These are phyloP conservation scores for Termitomyces sp. DNA, from an alignment of 768 basidiomycete genomes.

Conservation along the genomic window DNA sequence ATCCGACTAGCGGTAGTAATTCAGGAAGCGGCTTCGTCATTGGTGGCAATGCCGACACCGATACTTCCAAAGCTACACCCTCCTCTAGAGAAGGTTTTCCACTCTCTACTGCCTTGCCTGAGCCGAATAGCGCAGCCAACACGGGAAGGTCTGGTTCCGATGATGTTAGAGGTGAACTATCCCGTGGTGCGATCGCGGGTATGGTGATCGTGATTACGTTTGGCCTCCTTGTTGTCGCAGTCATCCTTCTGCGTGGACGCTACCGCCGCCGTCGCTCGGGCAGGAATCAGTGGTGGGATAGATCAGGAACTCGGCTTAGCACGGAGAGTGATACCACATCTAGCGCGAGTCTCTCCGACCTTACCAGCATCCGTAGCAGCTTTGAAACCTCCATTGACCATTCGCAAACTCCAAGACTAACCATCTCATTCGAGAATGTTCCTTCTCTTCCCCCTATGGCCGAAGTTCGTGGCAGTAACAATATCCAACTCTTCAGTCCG, in stretches of 20 bases:
- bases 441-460: slow-evolving; percentile 52
- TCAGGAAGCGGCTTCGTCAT: background rate
- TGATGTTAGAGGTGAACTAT: slow-evolving; percentile 21
- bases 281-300: slow-evolving; percentile 35
- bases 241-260: slow-evolving; percentile 38
- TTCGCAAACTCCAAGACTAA: slow-evolving; percentile 22
- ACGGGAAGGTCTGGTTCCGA: background rate
- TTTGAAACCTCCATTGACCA: slow-evolving; percentile 62
- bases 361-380: slow-evolving; percentile 45
- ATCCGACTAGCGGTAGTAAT: background rate
- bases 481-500: slow-evolving; percentile 5
- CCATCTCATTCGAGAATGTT: slow-evolving; percentile 19
- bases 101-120: slow-evolving; percentile 10
- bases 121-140: slow-evolving; percentile 7
- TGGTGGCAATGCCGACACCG: background rate
- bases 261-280: slow-evolving; percentile 33
- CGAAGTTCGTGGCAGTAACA: slow-evolving; percentile 37
- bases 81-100: background rate
- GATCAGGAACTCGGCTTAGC: slow-evolving; percentile 18
- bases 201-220: slow-evolving; percentile 34
- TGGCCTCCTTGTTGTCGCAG: slow-evolving; percentile 27
- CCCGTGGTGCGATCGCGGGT: slow-evolving; percentile 45
- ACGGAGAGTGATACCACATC: slow-evolving; percentile 22
- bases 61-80: slow-evolving; percentile 1
- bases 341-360: slow-evolving; percentile 12